Evolutionary conservation across 2,329 filamentous ascomycete species (phyloP).

Genomic region (Dendrostoma leiphaemia): DNA sequence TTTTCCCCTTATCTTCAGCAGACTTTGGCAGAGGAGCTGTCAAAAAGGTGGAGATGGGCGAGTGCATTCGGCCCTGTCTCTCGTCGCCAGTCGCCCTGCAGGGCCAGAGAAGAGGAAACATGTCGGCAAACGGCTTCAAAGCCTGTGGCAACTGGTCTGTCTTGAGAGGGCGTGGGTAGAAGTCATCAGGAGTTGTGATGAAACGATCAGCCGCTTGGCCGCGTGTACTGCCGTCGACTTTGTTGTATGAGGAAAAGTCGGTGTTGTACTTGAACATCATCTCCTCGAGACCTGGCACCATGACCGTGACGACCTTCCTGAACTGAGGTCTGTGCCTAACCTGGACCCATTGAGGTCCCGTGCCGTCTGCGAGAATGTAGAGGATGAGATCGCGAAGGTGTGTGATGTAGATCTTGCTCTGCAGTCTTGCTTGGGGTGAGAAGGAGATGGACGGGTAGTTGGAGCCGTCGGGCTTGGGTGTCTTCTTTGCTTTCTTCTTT

Average conservation of each 20-base stretch:
- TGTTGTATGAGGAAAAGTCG: conserved; percentile 47
- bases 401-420: conserved; percentile 60
- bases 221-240: conserved; percentile 23
- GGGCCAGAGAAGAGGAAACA: conserved; percentile 89
- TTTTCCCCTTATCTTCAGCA: conserved; percentile 62
- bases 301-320: conserved; percentile 80
- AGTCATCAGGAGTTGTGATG: conserved; percentile 54
- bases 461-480: conserved; percentile 51
- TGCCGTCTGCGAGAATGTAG: conserved; percentile 66
- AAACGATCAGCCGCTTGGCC: conserved; percentile 32
- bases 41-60: conserved; percentile 81
- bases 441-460: conserved; percentile 62
- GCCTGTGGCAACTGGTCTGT: conserved; percentile 50
- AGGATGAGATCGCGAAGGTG: conserved; percentile 63
- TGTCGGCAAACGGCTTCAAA: conserved; percentile 68
- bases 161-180: conserved; percentile 54
- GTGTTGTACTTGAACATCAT: conserved; percentile 75
- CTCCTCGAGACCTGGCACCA: conserved; percentile 89
- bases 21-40: conserved; percentile 68
- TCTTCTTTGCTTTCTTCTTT: conserved; percentile 60
- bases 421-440: conserved; percentile 55
- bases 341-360: conserved; percentile 63
- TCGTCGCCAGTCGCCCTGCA: conserved; percentile 85
- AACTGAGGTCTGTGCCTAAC: conserved; percentile 62
- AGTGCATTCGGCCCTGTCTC: conserved; percentile 76